Percentiles rank a stretch among this genome's conserved stretches.
These are phyloP conservation scores for Morella rubra DNA, from an alignment of 306 rosid species.

Conservation along the genomic window DNA sequence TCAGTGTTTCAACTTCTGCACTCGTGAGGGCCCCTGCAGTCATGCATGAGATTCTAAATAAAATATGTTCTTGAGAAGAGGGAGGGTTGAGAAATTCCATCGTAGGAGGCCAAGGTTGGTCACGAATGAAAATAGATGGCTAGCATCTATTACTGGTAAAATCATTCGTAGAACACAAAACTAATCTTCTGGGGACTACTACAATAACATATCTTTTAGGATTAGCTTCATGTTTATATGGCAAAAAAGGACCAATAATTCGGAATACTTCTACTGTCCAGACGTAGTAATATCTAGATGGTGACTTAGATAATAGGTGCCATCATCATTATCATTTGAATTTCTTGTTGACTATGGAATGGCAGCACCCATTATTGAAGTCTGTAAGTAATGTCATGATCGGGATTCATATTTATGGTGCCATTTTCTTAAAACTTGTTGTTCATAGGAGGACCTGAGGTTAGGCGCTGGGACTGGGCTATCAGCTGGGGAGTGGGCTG, in stretches of 20 bases:
- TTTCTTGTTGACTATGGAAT: not conserved
- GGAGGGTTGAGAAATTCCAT: not conserved
- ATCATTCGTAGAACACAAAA: not conserved
- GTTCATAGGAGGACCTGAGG: slow-evolving; percentile 59
- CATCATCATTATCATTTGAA: not conserved
- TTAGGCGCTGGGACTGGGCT: slow-evolving; percentile 53
- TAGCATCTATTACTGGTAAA: not conserved
- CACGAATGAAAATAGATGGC: not conserved
- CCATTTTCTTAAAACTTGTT: not conserved
- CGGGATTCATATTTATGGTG: no score
- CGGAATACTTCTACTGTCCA: no score
- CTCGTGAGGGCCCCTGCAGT: not conserved
- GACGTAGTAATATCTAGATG: not conserved
- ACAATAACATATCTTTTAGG: not conserved
- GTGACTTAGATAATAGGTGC: not conserved
- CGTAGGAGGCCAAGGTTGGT: not conserved
- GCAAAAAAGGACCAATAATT: no score
- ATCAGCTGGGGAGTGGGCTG: slow-evolving; percentile 96
- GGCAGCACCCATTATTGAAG: slow-evolving; percentile 2
- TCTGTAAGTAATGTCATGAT: not conserved
- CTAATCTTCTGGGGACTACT: not conserved
- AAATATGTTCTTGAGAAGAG: not conserved
- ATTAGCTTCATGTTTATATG: not conserved
- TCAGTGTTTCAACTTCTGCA: slow-evolving; percentile 11
- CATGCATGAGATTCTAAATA: not conserved